Evolutionary conservation across 306 rosid species (phyloP), one percentile per base, ranked within the genome.

Genomic region (Pterocarpus macrocarpus): DNA sequence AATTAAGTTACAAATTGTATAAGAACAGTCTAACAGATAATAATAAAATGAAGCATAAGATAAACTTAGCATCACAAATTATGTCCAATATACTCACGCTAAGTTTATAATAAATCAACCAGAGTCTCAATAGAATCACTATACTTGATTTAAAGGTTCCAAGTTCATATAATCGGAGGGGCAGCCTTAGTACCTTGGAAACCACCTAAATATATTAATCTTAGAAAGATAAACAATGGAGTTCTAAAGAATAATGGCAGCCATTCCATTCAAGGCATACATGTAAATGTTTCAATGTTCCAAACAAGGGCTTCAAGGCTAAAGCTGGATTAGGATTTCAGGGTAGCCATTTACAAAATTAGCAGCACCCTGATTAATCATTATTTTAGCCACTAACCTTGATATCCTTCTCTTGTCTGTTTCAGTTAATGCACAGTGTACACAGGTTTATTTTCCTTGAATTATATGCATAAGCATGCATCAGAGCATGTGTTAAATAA

Each of bases 281-380:
- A 15, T 33, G 47, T 53, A 28, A 44, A 49, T 39, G 55, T 65
- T 30, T 44, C 36, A 10, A 64, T 44, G 43, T 76, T 50, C 56
- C 32, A 69, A 34, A 64, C 69, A 57, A 56, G 57, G 69, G 72
- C 55, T 38, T 68, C 55, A 59, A 49, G 64, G 70, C 49, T 8
- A 45, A 64, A 5, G 17, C 28, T 47, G 53, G 47, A 75, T 8
- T 28, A 43, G n/a, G 64, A 35, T 69, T 52, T 75, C 53, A 80
- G 58, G 44, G 61, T 63, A 85, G 69, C 55, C 73, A 83, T 78
- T 36, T 49, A 16, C 61, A 77, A 33, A 50, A 49, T 50, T 59
- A 72, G 52, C 41, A 71, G 56, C 77, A 65, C 45, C 71, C 5
- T 44, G 44, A 64, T 47, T 16, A 17, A 55, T 45, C 53, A 70